phyloP scores from a whole-genome alignment of 306 rosid species.

The Begonia fuchsioides region DNA sequence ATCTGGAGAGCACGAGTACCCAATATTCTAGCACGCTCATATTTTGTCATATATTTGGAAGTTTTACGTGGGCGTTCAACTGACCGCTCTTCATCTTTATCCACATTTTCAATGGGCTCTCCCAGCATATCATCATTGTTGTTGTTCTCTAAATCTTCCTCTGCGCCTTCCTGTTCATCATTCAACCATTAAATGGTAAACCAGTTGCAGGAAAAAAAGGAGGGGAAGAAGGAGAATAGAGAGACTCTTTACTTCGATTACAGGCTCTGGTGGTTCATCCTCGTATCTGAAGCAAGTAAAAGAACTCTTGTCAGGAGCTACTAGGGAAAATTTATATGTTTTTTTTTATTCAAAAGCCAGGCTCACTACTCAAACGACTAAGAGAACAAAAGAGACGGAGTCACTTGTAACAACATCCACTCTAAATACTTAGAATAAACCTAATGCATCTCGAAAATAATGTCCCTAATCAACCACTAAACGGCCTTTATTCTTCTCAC shows the following conservation, averaged over 20 bases:
- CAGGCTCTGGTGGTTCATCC: conserved; percentile 85
- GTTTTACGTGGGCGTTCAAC: conserved; percentile 58
- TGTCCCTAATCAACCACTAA: too few species aligned
- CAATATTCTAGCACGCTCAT: conserved; percentile 84
- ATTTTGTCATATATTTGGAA: conserved; percentile 79
- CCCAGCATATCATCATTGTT: conserved; percentile 45
- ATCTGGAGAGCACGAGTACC: conserved; percentile 96
- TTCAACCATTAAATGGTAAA: conserved; percentile 2
- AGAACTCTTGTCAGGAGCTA: neutral
- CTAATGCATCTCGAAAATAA: too few species aligned
- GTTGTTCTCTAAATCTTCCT: conserved; percentile 56
- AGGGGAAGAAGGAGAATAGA: neutral
- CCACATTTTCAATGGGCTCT: conserved; percentile 49
- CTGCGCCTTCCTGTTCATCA: conserved; percentile 68
- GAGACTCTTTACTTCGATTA: conserved; percentile 41
- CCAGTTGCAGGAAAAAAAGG: neutral
- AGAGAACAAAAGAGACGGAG: too few species aligned
- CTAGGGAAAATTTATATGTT: neutral
- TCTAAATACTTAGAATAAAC: too few species aligned
- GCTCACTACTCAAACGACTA: too few species aligned
- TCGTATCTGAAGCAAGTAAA: conserved; percentile 39
- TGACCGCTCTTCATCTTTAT: conserved; percentile 33
- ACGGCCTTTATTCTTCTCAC: too few species aligned
- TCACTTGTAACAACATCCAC: neutral
- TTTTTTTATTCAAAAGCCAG: too few species aligned